These are phyloP conservation scores for Leccinum incarnatum DNA, from an alignment of 768 basidiomycete species.

Conservation along the genomic window DNA sequence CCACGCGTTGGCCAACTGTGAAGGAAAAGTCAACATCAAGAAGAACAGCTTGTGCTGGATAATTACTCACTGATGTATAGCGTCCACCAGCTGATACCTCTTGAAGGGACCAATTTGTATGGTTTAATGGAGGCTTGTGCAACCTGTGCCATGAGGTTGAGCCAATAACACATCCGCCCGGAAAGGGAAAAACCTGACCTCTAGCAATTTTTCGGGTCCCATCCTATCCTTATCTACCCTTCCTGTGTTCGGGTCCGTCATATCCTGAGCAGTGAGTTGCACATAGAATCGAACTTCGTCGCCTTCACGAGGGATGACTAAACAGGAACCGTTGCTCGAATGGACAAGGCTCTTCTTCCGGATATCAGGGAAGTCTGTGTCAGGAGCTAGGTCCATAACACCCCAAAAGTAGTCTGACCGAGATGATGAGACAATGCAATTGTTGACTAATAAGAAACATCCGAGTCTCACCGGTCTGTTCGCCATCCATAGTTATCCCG, in stretches of 20 bases:
- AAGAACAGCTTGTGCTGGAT: neutral
- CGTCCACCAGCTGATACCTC: constrained; percentile 48
- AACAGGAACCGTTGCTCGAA: constrained; percentile 47
- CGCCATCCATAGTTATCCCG: constrained; percentile 71
- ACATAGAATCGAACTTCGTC: constrained; percentile 51
- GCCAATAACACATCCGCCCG: neutral
- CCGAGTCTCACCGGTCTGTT: constrained; percentile 46
- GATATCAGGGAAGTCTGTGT: constrained; percentile 54
- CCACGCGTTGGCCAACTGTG: constrained; percentile 55
- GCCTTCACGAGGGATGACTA: constrained; percentile 51
- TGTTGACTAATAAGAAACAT: neutral
- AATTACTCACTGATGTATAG: constrained; percentile 42
- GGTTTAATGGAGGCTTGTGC: constrained; percentile 42
- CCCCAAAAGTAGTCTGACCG: constrained; percentile 41
- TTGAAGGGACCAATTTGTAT: constrained; percentile 32
- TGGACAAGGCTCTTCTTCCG: constrained; percentile 48
- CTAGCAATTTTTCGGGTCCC: constrained; percentile 39
- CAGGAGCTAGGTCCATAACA: constrained; percentile 44
- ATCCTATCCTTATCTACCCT: constrained; percentile 40
- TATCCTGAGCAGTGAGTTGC: constrained; percentile 43
- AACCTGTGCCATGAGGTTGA: constrained; percentile 21
- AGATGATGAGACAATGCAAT: neutral
- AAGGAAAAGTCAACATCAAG: neutral
- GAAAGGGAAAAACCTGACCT: constrained; percentile 21
- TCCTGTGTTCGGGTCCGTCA: constrained; percentile 37